Evolutionary conservation across 495 filamentous ascomycete species (phyloP).

Genomic region (Neurospora sp.): DNA sequence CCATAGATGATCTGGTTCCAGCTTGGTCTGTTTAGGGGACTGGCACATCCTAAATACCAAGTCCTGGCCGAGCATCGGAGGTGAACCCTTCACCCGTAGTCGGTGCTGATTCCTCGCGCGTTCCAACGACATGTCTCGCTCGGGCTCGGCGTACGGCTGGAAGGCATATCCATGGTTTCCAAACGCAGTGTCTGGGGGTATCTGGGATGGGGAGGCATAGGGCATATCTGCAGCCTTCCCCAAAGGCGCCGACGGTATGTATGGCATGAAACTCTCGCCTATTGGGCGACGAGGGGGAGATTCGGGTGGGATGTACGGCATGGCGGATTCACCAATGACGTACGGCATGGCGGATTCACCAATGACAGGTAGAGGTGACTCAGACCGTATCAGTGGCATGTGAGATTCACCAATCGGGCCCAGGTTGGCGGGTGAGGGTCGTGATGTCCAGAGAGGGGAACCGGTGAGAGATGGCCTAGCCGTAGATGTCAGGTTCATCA

Average conservation of each 20-base stretch:
- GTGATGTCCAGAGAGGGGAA: slow-evolving; percentile 19
- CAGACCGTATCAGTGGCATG: slow-evolving; percentile 28
- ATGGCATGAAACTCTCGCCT: slow-evolving; percentile 28
- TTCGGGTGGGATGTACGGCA: slow-evolving; percentile 18
- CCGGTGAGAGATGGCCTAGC: slow-evolving; percentile 22
- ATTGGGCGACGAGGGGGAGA: slow-evolving; percentile 22
- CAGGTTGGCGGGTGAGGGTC: slow-evolving; percentile 11
- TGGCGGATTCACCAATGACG: slow-evolving; percentile 23
- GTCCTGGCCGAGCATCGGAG: slow-evolving; percentile 77
- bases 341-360: slow-evolving; percentile 23
- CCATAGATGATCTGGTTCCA: slow-evolving; percentile 52
- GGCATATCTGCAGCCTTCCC: slow-evolving; percentile 25
- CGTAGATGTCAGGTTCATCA: slow-evolving; percentile 28
- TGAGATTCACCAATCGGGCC: slow-evolving; percentile 27
- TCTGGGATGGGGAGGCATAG: slow-evolving; percentile 16
- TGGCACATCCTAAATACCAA: slow-evolving; percentile 64
- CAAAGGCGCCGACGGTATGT: slow-evolving; percentile 24
- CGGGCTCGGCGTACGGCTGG: slow-evolving; percentile 20
- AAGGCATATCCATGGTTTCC: slow-evolving; percentile 21
- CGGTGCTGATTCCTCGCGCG: slow-evolving; percentile 24
- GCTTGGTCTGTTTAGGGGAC: slow-evolving; percentile 70
- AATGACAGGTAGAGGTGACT: slow-evolving; percentile 28
- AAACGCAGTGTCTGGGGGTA: slow-evolving; percentile 23
- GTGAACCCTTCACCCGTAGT: slow-evolving; percentile 41
- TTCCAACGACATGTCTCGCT: slow-evolving; percentile 33